Percentiles rank a stretch among this genome's conserved stretches.
These are phyloP conservation scores for Suhomyces sp. DNA, from an alignment of 805 yeast genomes.

Conservation along the genomic window DNA sequence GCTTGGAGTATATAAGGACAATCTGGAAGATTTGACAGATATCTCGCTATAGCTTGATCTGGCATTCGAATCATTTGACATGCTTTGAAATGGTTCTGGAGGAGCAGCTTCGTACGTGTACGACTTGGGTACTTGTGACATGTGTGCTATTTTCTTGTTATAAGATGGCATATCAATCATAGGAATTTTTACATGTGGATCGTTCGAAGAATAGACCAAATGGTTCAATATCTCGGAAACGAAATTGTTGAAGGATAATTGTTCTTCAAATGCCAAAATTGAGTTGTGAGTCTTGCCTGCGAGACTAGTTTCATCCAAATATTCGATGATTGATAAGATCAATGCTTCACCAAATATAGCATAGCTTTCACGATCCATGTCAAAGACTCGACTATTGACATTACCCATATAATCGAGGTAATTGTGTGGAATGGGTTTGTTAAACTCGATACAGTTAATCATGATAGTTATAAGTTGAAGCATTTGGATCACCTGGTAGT, in stretches of 20 bases:
- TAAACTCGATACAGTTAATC: conserved; percentile 14
- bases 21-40: conserved; percentile 9
- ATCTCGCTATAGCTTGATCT: conserved; percentile 3
- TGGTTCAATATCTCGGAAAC: conserved; percentile 9
- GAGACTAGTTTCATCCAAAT: not conserved
- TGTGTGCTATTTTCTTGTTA: no score
- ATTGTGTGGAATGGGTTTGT: conserved; percentile 12
- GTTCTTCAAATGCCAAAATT: conserved; percentile 7
- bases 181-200: conserved; percentile 4
- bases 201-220: conserved; percentile 2
- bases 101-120: no score
- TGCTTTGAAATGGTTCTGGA: no score
- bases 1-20: conserved; percentile 7
- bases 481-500: conserved; percentile 16
- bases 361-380: conserved; percentile 14
- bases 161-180: conserved; percentile 2
- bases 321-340: conserved; percentile 7
- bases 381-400: conserved; percentile 18
- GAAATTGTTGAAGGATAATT: conserved; percentile 8
- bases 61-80: not conserved
- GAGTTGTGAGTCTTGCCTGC: not conserved
- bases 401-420: conserved; percentile 13
- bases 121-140: not conserved
- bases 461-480: conserved; percentile 16
- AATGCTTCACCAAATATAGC: conserved; percentile 19